phyloP scores from a whole-genome alignment of 257 asterid genomes.

The Buddleja alternifolia region DNA sequence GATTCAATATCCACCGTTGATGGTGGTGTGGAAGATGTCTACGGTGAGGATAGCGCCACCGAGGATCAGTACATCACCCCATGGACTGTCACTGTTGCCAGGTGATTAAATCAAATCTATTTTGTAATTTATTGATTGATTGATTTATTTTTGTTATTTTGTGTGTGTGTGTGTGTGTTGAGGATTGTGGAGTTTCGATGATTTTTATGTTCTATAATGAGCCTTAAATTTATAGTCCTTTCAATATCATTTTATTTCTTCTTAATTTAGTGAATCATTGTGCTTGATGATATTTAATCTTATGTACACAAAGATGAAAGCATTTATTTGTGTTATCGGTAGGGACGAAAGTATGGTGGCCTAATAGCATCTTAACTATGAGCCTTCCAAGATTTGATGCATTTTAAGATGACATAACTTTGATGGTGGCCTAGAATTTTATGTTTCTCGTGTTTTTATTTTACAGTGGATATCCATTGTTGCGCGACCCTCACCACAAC shows the following conservation, averaged over 20 bases:
- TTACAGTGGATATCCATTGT: constrained; percentile 89
- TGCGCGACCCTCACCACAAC: constrained; percentile 98
- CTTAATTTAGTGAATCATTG: not conserved
- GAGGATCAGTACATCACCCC: constrained; percentile 64
- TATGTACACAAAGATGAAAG: not conserved
- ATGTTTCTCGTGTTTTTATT: constrained; percentile 1
- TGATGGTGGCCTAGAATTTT: constrained; percentile 8
- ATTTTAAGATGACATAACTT: not conserved
- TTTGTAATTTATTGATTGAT: not conserved
- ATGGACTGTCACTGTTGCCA: constrained; percentile 68
- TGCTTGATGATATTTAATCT: constrained; percentile 1
- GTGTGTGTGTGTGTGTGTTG: constrained; percentile 12
- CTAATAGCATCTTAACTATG: constrained; percentile 6
- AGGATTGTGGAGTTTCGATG: constrained; percentile 7
- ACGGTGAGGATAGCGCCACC: constrained; percentile 70
- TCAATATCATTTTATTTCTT: too few species aligned
- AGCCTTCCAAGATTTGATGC: not conserved
- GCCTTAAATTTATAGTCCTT: not conserved
- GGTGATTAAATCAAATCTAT: constrained; percentile 43
- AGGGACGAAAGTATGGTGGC: not conserved
- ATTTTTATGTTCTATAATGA: constrained; percentile 9
- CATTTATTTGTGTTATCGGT: not conserved
- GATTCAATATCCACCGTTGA: constrained; percentile 45
- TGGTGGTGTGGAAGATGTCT: constrained; percentile 65
- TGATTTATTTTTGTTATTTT: not conserved